Conservation (phyloP, 2,329 filamentous ascomycete species). For the Ilyonectria sp. region DNA sequence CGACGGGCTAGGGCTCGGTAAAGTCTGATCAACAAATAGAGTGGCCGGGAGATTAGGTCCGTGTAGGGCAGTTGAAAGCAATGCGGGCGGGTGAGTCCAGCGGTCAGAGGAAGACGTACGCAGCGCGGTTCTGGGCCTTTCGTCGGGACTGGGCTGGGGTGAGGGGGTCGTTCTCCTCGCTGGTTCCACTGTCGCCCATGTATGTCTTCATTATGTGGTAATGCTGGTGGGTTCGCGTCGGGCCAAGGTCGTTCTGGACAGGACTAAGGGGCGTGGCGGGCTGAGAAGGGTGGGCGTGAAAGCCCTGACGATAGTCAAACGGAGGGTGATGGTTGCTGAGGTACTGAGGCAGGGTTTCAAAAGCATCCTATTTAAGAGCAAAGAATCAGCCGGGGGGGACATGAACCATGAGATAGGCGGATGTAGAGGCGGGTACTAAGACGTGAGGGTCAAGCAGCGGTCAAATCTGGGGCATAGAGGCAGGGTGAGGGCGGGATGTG, state of each 20-base stretch:
- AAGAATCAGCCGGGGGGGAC: conserved; percentile 16
- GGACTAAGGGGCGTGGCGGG: conserved; percentile 65
- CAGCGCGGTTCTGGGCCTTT: conserved; percentile 74
- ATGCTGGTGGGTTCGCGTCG: conserved; percentile 43
- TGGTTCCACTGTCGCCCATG: conserved; percentile 57
- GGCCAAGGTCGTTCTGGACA: conserved; percentile 54
- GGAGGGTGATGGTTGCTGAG: conserved; percentile 62
- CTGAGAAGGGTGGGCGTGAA: conserved; percentile 54
- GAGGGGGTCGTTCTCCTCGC: conserved; percentile 70
- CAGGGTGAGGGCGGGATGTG: conserved; percentile 17
- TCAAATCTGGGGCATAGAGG: conserved; percentile 50
- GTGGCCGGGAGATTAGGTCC: background rate
- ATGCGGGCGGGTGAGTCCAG: background rate
- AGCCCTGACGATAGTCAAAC: conserved; percentile 60
- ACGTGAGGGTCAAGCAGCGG: conserved; percentile 48
- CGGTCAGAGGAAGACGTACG: conserved; percentile 61
- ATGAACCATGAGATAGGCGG: conserved; percentile 3
- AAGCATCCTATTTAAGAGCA: conserved; percentile 60
- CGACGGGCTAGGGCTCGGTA: background rate
- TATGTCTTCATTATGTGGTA: conserved; percentile 39
- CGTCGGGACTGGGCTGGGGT: conserved; percentile 71
- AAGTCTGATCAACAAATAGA: background rate
- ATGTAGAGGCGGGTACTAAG: conserved; percentile 28
- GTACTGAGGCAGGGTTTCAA: conserved; percentile 59
- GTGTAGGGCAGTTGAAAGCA: background rate